phyloP scores from a whole-genome alignment of 306 rosid genomes.

The Gillenia trifoliata region DNA sequence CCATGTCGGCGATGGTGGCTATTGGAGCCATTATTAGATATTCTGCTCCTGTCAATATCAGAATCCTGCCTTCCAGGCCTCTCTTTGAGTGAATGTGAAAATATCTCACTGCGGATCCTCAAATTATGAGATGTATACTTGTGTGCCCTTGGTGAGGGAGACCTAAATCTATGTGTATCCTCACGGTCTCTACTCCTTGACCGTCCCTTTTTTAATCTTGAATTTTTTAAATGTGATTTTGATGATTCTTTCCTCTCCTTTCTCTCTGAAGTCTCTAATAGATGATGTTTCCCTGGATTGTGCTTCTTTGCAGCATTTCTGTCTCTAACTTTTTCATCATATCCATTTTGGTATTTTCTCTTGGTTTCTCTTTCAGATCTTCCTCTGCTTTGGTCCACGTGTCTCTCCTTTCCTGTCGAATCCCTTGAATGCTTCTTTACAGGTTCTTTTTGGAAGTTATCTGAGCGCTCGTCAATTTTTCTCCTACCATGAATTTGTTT shows the following conservation, averaged over 20 bases:
- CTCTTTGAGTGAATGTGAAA: constrained; percentile 39
- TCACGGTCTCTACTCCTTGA: constrained; percentile 59
- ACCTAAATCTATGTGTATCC: constrained; percentile 45
- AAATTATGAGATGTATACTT: constrained; percentile 32
- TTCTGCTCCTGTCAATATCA: constrained; percentile 48
- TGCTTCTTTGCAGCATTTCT: constrained; percentile 42
- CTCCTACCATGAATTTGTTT: constrained; percentile 20
- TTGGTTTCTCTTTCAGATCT: constrained; percentile 49
- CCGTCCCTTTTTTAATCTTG: constrained; percentile 50
- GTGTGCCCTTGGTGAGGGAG: constrained; percentile 50
- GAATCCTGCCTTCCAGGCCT: constrained; percentile 49
- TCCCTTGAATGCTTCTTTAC: constrained; percentile 50
- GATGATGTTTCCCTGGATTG: constrained; percentile 36
- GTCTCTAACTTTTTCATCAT: constrained; percentile 40
- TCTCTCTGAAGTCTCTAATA: constrained; percentile 33
- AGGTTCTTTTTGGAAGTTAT: constrained; percentile 38
- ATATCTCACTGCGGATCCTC: constrained; percentile 35
- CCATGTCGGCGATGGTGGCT: constrained; percentile 53
- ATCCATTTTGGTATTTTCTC: constrained; percentile 44
- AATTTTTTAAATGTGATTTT: constrained; percentile 48
- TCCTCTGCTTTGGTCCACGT: constrained; percentile 37
- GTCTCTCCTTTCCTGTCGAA: constrained; percentile 38
- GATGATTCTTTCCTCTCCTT: constrained; percentile 41
- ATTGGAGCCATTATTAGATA: constrained; percentile 61
- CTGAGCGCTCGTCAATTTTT: constrained; percentile 11